Percentiles rank a stretch among this genome's conserved stretches.
These are phyloP conservation scores for Diutina neorugosa DNA, from an alignment of 1,139 yeast species.

Conservation along the genomic window DNA sequence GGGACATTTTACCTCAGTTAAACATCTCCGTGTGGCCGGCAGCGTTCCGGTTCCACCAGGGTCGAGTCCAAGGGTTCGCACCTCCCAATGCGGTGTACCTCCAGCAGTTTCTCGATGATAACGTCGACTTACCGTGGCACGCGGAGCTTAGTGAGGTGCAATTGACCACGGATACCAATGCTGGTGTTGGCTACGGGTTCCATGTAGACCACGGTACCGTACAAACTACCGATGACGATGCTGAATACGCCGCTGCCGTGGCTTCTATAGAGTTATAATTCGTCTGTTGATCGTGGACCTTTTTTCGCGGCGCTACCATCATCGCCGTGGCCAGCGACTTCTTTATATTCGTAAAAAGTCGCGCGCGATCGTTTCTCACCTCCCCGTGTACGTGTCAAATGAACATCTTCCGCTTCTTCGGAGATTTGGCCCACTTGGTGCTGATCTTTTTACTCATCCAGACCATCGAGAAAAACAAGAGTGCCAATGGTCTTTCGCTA, in stretches of 20 bases:
- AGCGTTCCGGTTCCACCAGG: conserved; percentile 14
- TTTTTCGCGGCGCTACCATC: background rate
- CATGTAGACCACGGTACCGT: background rate
- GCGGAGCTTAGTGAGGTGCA: background rate
- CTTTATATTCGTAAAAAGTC: too few species aligned
- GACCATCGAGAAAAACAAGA: conserved; percentile 51
- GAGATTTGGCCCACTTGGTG: conserved; percentile 75
- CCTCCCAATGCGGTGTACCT: conserved; percentile 6
- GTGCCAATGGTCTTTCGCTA: conserved; percentile 76
- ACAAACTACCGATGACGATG: background rate
- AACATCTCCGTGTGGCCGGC: conserved; percentile 26
- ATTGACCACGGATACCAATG: background rate
- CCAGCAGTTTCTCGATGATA: background rate
- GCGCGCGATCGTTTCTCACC: background rate
- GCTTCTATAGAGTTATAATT: background rate
- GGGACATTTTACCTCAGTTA: conserved; percentile 14
- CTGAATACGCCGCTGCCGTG: background rate
- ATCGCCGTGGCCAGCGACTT: too few species aligned
- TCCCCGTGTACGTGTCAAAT: conserved; percentile 10
- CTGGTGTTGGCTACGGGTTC: background rate
- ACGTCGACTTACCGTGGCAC: background rate
- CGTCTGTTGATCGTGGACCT: background rate
- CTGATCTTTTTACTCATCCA: conserved; percentile 67
- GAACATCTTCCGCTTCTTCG: conserved; percentile 47
- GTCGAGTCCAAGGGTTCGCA: conserved; percentile 14